Evolutionary conservation across 352 stramenopile genomes (phyloP).

Genomic region (Pythium sukuiense): DNA sequence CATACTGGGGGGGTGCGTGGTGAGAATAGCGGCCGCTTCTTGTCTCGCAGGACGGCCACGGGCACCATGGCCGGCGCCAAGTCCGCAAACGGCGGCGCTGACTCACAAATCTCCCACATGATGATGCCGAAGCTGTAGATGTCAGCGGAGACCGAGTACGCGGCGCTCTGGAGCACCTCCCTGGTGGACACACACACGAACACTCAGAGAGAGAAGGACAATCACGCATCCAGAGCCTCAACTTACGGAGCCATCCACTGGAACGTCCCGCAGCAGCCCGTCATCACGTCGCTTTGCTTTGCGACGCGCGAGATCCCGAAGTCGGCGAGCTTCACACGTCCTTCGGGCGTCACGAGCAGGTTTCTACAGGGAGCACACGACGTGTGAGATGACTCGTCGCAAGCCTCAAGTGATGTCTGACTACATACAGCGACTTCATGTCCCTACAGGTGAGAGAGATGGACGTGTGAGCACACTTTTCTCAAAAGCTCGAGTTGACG

Average conservation of each 20-base stretch:
- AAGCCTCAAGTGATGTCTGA: not conserved
- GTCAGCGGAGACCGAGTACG: slow-evolving; percentile 69
- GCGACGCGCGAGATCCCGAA: slow-evolving; percentile 76
- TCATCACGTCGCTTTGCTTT: slow-evolving; percentile 57
- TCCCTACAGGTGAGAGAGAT: slow-evolving; percentile 37
- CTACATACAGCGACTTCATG: slow-evolving; percentile 74
- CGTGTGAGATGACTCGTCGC: no score
- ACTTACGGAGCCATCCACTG: slow-evolving; percentile 81
- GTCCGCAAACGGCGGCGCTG: slow-evolving; percentile 56
- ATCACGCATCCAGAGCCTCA: not conserved
- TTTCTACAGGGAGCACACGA: slow-evolving; percentile 39
- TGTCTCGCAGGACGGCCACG: slow-evolving; percentile 67
- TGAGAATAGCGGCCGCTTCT: slow-evolving; percentile 58
- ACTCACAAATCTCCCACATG: slow-evolving; percentile 82
- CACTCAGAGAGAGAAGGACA: slow-evolving; percentile 4
- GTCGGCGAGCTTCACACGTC: slow-evolving; percentile 73
- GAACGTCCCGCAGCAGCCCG: slow-evolving; percentile 74
- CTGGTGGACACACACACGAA: slow-evolving; percentile 23
- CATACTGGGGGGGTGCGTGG: slow-evolving; percentile 55
- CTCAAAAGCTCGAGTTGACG: not conserved
- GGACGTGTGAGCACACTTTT: not conserved
- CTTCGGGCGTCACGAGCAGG: slow-evolving; percentile 69
- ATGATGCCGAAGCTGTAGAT: slow-evolving; percentile 85
- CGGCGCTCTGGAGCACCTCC: slow-evolving; percentile 63
- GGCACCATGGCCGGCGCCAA: slow-evolving; percentile 52